These are phyloP conservation scores for Penicillium sp. DNA, from an alignment of 2,329 filamentous ascomycete species.

Conservation along the genomic window DNA sequence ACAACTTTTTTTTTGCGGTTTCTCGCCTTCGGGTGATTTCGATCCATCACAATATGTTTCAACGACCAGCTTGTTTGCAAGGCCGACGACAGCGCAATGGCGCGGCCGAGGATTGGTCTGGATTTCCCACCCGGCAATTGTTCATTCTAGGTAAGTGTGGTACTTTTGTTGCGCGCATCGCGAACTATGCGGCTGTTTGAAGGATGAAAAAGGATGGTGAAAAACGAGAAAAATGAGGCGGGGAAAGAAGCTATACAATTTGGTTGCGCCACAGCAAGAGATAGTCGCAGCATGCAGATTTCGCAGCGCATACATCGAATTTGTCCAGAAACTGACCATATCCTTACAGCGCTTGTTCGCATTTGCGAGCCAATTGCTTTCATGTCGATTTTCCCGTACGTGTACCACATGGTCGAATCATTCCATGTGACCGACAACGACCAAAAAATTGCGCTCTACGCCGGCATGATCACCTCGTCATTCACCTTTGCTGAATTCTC, in stretches of 20 bases:
- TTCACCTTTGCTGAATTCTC: conserved; percentile 97
- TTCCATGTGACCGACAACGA: conserved; percentile 83
- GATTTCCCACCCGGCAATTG: conserved; percentile 65
- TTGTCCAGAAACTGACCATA: conserved; percentile 16
- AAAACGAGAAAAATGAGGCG: not conserved
- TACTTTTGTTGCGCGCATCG: conserved; percentile 32
- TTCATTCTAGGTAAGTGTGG: conserved; percentile 53
- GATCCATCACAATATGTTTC: conserved; percentile 36
- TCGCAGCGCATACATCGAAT: not conserved
- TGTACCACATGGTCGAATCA: conserved; percentile 95
- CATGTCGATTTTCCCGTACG: conserved; percentile 99
- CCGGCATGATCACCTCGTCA: conserved; percentile 92
- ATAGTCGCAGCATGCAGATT: not conserved
- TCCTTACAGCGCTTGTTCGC: conserved; percentile 75
- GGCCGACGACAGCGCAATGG: conserved; percentile 36
- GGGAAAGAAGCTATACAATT: not conserved
- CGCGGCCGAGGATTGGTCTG: conserved; percentile 42
- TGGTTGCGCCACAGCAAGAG: not conserved
- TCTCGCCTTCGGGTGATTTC: not conserved
- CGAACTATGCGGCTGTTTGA: conserved; percentile 26
- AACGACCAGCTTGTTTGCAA: conserved; percentile 42
- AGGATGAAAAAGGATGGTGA: not conserved
- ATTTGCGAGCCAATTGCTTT: conserved; percentile 99
- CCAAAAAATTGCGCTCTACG: conserved; percentile 85
- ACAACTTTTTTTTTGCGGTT: not conserved